Base-by-base conservation (phyloP, 164 flowering plant species). In the Pachysandra terminalis region DNA sequence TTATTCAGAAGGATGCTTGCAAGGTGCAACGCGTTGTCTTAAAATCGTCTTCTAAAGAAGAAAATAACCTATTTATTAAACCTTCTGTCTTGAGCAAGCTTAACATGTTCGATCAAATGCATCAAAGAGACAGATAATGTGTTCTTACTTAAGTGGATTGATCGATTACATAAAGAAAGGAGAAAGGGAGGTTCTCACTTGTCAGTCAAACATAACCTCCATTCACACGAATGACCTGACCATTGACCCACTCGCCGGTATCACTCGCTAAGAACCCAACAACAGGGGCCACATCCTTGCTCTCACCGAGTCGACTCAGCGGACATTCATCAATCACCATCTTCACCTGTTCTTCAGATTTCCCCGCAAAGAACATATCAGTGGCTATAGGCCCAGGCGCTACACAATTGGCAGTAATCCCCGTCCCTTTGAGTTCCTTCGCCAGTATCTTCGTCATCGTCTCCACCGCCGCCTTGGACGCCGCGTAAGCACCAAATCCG, bases 341-440 rank as follows among this genome's bases (percentile, higher is more conserved):
- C 74, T 75, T 51, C 55, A 87, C 70, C 57, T 23, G 21, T 74
- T 84, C 87, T 68, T 84, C 84, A 1, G 52, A 56, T 73, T 76
- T 84, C 55, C 90, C 90, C 0, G 68, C 73, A 22, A 67, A 81
- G 67, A 82, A 86, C 86, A 86, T 73, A 19, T 86, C 90, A 8
- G 88, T 86, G n/a, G 83, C 85, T 0, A 82, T 67, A 0, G 90
- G 83, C 51, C 90, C 90, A 19, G 90, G 90, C 22, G 88, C 86
- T 51, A 84, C 84, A 19, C 84, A 77, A 41, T 86, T 86, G 24
- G 70, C 90, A 1, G 88, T 83, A 22, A 86, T 80, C 64, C 84
- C 77, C 16, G 80, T 80, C 51, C 90, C 90, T 61, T 77, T 83
- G 53, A 87, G 78, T 78, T 87, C 91, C 81, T 83, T 87, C 19